Conservation (phyloP, 192 early-diverging fungal species). For the Coemansia sp. region DNA sequence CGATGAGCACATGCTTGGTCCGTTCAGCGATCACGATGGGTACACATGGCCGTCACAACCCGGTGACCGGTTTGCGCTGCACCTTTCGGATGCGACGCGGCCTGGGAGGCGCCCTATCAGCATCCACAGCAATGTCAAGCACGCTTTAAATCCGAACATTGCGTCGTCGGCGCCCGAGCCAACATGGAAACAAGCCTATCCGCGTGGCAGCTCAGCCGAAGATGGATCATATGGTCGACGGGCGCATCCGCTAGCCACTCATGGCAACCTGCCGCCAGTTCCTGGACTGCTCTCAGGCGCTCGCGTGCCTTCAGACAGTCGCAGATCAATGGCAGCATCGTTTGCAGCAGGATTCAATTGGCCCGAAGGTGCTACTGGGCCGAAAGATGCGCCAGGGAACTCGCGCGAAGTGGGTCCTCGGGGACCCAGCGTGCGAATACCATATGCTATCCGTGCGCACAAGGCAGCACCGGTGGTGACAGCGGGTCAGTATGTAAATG, state of each 20-base stretch:
- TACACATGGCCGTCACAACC: slow-evolving; percentile 23
- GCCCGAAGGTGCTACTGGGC: not conserved
- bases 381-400: not conserved
- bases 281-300: not conserved
- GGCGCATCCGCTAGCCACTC: not conserved
- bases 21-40: slow-evolving; percentile 23
- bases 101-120: slow-evolving; percentile 10
- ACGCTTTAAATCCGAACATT: slow-evolving; percentile 5
- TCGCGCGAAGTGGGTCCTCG: not conserved
- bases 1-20: slow-evolving; percentile 8
- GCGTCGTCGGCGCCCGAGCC: slow-evolving; percentile 51
- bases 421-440: not conserved
- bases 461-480: slow-evolving; percentile 12
- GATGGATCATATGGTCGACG: slow-evolving; percentile 5
- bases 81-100: slow-evolving; percentile 13
- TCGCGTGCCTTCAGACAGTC: not conserved
- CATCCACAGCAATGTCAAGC: slow-evolving; percentile 1
- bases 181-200: slow-evolving; percentile 18
- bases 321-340: slow-evolving; percentile 22
- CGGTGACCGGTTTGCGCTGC: slow-evolving; percentile 9
- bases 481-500: slow-evolving; percentile 18
- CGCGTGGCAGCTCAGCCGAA: slow-evolving; percentile 3
- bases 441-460: not conserved
- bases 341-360: slow-evolving; percentile 23
- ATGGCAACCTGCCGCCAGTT: not conserved